A percentile compares a stretch with the other conserved stretches of the same genome.
phyloP scores from a whole-genome alignment of 2,329 filamentous ascomycete species.

The Orbilia blumenaviensis region DNA sequence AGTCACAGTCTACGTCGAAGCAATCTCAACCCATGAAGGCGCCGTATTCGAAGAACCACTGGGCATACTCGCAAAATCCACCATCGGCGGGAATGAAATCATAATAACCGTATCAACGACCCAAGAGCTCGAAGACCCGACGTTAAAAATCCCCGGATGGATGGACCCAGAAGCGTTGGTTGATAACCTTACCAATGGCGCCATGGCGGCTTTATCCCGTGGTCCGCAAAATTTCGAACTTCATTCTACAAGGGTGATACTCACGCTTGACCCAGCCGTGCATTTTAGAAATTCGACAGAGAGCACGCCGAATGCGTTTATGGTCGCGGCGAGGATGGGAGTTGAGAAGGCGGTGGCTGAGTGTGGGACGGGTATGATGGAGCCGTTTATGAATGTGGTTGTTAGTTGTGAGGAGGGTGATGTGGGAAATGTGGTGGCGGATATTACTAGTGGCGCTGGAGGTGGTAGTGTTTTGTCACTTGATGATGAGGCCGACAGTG shows the following conservation, averaged over 20 bases:
- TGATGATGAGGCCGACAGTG: constrained; percentile 61
- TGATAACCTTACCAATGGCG: constrained; percentile 76
- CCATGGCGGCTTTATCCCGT: constrained; percentile 81
- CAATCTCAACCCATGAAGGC: constrained; percentile 64
- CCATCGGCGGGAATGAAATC: constrained; percentile 77
- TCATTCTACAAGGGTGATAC: constrained; percentile 75
- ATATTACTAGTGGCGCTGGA: constrained; percentile 74
- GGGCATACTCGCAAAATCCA: constrained; percentile 62
- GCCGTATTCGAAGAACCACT: constrained; percentile 57
- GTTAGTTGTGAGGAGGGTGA: constrained; percentile 85
- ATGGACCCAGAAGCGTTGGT: constrained; percentile 61
- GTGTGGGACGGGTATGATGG: constrained; percentile 74
- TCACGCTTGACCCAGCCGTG: constrained; percentile 74
- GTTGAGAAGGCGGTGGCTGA: constrained; percentile 74
- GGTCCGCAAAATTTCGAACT: constrained; percentile 85
- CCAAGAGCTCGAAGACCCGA: constrained; percentile 59
- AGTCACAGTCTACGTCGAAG: constrained; percentile 75
- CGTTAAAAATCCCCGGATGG: constrained; percentile 57
- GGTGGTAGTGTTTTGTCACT: constrained; percentile 79
- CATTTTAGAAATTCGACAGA: constrained; percentile 72
- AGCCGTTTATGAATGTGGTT: constrained; percentile 90
- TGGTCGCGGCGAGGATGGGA: constrained; percentile 73
- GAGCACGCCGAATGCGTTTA: constrained; percentile 73
- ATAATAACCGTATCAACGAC: constrained; percentile 64
- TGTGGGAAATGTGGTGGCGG: constrained; percentile 83